phyloP scores from a whole-genome alignment of 345 rosid species.

The Salix udensis region DNA sequence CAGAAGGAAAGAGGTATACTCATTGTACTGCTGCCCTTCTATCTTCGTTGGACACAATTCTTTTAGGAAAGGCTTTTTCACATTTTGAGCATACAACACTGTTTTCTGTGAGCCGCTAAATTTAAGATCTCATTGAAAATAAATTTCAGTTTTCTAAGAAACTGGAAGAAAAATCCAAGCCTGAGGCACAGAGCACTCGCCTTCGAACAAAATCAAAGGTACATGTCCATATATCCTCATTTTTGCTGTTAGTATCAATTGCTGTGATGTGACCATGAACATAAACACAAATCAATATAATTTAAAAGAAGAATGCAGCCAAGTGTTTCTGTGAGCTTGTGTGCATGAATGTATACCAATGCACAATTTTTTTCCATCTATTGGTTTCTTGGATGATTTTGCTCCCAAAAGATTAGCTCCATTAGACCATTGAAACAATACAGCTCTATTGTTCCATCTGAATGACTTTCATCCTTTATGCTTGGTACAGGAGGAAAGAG shows the following conservation, averaged over 20 bases:
- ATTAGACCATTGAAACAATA: neutral
- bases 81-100: neutral
- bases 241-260: neutral
- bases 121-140: neutral
- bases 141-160: slow-evolving; percentile 40
- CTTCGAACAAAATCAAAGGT: slow-evolving; percentile 51
- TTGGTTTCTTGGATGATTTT: neutral
- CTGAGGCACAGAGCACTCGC: slow-evolving; percentile 25
- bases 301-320: neutral
- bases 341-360: neutral
- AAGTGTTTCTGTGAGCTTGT: neutral
- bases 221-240: neutral
- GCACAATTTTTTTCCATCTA: neutral
- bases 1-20: slow-evolving; percentile 49
- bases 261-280: neutral
- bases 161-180: slow-evolving; percentile 33
- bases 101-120: slow-evolving; percentile 1
- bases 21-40: slow-evolving; percentile 5
- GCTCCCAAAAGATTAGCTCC: neutral
- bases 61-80: slow-evolving; percentile 1
- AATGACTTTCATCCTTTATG: neutral
- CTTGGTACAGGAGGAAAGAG: slow-evolving; percentile 43
- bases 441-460: neutral
- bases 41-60: neutral
- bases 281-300: neutral